phyloP scores from a whole-genome alignment of 148 eudicot species.

The Diospyros lotus region DNA sequence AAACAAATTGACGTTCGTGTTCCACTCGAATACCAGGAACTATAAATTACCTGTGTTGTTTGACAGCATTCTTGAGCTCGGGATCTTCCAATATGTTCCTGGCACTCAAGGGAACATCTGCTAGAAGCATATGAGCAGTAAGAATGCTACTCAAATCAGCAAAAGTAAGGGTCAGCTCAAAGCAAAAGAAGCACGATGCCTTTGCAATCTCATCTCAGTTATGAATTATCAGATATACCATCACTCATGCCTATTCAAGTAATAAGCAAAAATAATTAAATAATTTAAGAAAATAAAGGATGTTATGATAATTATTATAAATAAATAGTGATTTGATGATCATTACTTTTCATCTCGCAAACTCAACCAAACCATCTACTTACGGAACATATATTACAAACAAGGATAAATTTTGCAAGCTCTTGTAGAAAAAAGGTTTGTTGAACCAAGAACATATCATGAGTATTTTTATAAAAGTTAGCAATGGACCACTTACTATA shows the following conservation, averaged over 20 bases:
- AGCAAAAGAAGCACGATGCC: constrained; percentile 2
- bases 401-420: neutral
- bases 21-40: neutral
- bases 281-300: too few species aligned
- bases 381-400: neutral
- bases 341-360: too few species aligned
- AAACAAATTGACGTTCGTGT: neutral
- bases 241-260: too few species aligned
- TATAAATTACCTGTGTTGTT: constrained; percentile 57
- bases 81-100: constrained; percentile 86
- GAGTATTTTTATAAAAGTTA: neutral
- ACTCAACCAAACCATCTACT: neutral
- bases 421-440: neutral
- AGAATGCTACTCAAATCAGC: neutral
- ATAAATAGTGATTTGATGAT: too few species aligned
- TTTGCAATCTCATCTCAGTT: too few species aligned
- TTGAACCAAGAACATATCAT: neutral
- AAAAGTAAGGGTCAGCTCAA: neutral
- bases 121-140: constrained; percentile 12
- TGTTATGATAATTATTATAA: too few species aligned
- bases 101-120: constrained; percentile 80
- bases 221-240: too few species aligned
- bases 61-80: constrained; percentile 86
- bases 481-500: constrained; percentile 53
- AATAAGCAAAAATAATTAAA: too few species aligned